These are phyloP conservation scores for Globisporangium camurandrum DNA, from an alignment of 352 stramenopile species.

Conservation along the genomic window DNA sequence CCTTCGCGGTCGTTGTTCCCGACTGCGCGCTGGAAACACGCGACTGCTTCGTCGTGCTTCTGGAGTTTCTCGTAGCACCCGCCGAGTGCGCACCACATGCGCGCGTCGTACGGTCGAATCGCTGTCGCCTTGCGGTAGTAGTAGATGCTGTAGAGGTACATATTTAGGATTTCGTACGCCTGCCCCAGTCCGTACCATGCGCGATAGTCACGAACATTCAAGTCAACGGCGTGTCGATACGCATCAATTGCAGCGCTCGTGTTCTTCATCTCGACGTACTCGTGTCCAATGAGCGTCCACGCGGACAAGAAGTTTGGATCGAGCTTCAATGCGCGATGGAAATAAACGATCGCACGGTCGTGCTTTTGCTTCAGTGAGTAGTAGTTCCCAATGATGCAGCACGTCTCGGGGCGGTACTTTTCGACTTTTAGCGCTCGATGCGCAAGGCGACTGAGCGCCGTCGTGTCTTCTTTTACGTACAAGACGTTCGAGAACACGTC, in stretches of 20 bases:
- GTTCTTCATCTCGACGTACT: conserved; percentile 99
- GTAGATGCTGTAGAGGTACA: conserved; percentile 98
- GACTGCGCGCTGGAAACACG: conserved; percentile 69
- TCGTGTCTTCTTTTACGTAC: conserved; percentile 84
- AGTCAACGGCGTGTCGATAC: conserved; percentile 91
- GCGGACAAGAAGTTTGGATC: conserved; percentile 93
- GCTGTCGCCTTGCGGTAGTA: conserved; percentile 96
- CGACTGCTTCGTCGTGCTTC: conserved; percentile 61
- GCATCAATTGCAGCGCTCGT: conserved; percentile 94
- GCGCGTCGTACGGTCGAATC: conserved; percentile 93
- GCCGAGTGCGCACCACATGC: conserved; percentile 97
- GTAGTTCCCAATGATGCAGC: conserved; percentile 93
- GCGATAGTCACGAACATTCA: conserved; percentile 93
- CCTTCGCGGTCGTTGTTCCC: conserved; percentile 71
- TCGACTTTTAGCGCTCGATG: conserved; percentile 91
- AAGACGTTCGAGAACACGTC: conserved; percentile 85
- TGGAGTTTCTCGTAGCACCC: conserved; percentile 73
- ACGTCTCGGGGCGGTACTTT: conserved; percentile 98
- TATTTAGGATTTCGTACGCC: conserved; percentile 98
- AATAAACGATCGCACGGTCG: conserved; percentile 96
- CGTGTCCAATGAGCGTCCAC: conserved; percentile 98
- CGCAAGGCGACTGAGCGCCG: conserved; percentile 83
- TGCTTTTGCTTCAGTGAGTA: conserved; percentile 91
- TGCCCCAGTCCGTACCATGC: conserved; percentile 98
- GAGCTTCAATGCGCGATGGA: conserved; percentile 92